These are phyloP conservation scores for Carpinus fangiana DNA, from an alignment of 306 rosid genomes.

Conservation along the genomic window DNA sequence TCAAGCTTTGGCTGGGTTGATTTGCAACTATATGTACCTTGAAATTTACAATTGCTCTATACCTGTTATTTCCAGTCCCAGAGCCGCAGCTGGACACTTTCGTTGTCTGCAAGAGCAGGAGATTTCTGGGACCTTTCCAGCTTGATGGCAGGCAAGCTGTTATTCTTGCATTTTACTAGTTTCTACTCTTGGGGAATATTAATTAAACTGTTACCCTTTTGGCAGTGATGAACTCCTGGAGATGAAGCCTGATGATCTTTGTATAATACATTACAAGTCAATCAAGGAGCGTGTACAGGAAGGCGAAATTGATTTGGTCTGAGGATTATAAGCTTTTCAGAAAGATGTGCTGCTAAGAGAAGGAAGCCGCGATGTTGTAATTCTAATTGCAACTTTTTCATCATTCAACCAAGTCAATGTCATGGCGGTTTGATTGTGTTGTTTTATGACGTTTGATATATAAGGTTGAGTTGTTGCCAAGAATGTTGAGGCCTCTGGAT, in stretches of 20 bases:
- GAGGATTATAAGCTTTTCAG: background rate
- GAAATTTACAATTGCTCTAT: background rate
- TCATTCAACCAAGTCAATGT: background rate
- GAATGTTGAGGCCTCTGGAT: background rate
- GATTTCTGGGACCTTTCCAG: slow-evolving; percentile 77
- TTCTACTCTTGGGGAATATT: slow-evolving; percentile 1
- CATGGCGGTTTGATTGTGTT: background rate
- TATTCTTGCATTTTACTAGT: slow-evolving; percentile 17
- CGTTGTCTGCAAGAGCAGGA: slow-evolving; percentile 86
- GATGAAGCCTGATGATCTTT: slow-evolving; percentile 56
- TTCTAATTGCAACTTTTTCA: background rate
- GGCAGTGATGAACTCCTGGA: slow-evolving; percentile 55
- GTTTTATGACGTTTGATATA: background rate
- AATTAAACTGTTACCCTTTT: slow-evolving; percentile 2
- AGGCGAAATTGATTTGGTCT: slow-evolving; percentile 65
- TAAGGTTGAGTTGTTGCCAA: background rate
- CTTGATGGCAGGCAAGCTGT: slow-evolving; percentile 71
- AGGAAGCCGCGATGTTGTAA: background rate
- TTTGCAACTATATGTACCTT: background rate
- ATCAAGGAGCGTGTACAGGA: slow-evolving; percentile 77
- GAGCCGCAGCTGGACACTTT: slow-evolving; percentile 73
- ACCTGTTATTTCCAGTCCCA: slow-evolving; percentile 51
- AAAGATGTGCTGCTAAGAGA: background rate
- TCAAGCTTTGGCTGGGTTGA: background rate
- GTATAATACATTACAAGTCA: slow-evolving; percentile 85